phyloP scores from a whole-genome alignment of 2,329 filamentous ascomycete genomes.

The Cytospora piceicola region DNA sequence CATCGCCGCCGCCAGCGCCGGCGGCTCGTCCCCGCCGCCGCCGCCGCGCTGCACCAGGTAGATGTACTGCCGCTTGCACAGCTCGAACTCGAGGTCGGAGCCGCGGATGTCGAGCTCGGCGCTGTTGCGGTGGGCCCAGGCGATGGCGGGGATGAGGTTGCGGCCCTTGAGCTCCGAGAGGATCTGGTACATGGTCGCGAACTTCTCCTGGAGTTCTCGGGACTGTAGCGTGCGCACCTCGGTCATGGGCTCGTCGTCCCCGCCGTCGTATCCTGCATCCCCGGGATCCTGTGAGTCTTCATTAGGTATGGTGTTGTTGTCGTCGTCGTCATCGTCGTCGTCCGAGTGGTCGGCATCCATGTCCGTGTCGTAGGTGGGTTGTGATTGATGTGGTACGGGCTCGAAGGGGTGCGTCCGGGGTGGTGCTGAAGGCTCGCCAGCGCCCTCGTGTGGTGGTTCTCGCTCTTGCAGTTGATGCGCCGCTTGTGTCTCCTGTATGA shows the following conservation, averaged over 20 bases:
- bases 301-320: conserved; percentile 20
- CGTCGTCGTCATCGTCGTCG: conserved; percentile 17
- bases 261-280: conserved; percentile 9
- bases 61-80: conserved; percentile 86
- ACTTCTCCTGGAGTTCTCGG: conserved; percentile 74
- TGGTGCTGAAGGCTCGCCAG: neutral
- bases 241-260: conserved; percentile 32
- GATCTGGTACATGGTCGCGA: conserved; percentile 89
- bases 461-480: conserved; percentile 24
- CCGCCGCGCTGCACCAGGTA: conserved; percentile 78
- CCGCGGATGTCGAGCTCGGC: conserved; percentile 75
- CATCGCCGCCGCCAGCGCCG: conserved; percentile 68
- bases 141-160: conserved; percentile 81
- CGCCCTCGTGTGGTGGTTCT: neutral
- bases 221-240: conserved; percentile 64
- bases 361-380: conserved; percentile 23
- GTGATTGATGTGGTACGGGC: neutral
- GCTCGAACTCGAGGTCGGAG: conserved; percentile 93
- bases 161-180: conserved; percentile 74
- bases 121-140: conserved; percentile 79
- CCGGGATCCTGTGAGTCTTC: conserved; percentile 1
- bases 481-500: conserved; percentile 71
- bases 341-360: conserved; percentile 28
- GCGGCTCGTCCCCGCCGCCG: conserved; percentile 50
- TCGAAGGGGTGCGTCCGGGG: conserved; percentile 14